phyloP scores from a whole-genome alignment of 176 grass and related monocot species.

The Oropetium thomaeum region DNA sequence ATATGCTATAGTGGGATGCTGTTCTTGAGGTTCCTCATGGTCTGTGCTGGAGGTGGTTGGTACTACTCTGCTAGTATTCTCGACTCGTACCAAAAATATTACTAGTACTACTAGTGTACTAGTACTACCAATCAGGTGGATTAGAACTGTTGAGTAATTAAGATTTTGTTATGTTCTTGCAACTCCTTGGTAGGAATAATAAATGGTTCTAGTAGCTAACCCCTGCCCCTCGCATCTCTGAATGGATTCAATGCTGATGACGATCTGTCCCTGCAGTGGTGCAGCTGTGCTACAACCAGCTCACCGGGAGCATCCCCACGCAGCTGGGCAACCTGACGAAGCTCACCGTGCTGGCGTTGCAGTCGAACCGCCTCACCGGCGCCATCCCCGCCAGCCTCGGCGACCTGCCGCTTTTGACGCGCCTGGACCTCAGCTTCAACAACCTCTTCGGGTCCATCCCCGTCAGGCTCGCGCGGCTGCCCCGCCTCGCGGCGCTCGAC shows the following conservation, averaged over 20 bases:
- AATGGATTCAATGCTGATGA: constrained; percentile 2
- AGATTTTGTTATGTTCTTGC: background rate
- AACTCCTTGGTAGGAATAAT: background rate
- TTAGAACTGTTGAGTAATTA: background rate
- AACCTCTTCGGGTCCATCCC: constrained; percentile 81
- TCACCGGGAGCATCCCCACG: constrained; percentile 84
- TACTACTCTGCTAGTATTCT: background rate
- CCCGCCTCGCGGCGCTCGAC: constrained; percentile 54
- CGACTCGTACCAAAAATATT: background rate
- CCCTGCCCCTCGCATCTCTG: background rate
- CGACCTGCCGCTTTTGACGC: constrained; percentile 56
- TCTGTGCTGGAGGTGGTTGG: background rate
- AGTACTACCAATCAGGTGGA: background rate
- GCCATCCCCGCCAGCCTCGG: constrained; percentile 92
- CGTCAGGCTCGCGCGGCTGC: constrained; percentile 59
- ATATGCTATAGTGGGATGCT: background rate
- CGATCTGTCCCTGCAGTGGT: constrained; percentile 42
- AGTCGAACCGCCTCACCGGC: constrained; percentile 77
- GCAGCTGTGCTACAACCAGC: constrained; percentile 94
- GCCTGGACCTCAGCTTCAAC: constrained; percentile 85
- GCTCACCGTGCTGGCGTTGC: constrained; percentile 73
- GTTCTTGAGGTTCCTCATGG: background rate
- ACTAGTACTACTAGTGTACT: no score
- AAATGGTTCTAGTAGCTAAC: background rate
- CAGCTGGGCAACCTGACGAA: constrained; percentile 69